phyloP scores from a whole-genome alignment of 2,329 filamentous ascomycete genomes.

The Verticillium zaregamsianum region DNA sequence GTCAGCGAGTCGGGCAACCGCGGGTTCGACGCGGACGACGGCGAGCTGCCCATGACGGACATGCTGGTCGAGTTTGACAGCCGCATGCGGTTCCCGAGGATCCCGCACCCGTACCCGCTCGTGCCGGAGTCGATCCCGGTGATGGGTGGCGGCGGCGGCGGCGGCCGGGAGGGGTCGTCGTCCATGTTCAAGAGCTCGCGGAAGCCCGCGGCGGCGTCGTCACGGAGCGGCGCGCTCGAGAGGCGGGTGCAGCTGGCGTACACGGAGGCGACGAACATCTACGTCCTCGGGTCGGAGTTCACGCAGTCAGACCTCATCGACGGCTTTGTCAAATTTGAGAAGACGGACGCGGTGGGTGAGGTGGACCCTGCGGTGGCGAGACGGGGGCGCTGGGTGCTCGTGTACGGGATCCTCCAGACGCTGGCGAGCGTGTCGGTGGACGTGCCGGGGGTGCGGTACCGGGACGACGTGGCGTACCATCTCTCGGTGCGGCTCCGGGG shows the following conservation, averaged over 20 bases:
- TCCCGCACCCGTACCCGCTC: constrained; percentile 63
- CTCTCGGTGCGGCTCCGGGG: constrained; percentile 50
- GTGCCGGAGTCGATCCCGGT: constrained; percentile 50
- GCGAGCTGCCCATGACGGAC: constrained; percentile 60
- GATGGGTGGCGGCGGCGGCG: constrained; percentile 4
- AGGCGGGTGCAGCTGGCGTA: constrained; percentile 52
- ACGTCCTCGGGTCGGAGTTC: constrained; percentile 49
- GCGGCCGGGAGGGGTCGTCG: constrained; percentile 17
- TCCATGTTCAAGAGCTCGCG: constrained; percentile 23
- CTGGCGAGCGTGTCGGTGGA: constrained; percentile 57
- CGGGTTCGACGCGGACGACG: constrained; percentile 43
- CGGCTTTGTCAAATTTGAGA: constrained; percentile 53
- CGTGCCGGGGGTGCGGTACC: constrained; percentile 46
- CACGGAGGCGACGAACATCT: constrained; percentile 56
- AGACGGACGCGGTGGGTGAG: constrained; percentile 43
- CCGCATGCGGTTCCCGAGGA: constrained; percentile 57
- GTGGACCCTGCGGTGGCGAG: constrained; percentile 52
- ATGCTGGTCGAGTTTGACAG: constrained; percentile 64
- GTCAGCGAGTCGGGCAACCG: constrained; percentile 40
- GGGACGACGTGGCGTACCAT: constrained; percentile 51
- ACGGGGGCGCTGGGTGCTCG: constrained; percentile 56
- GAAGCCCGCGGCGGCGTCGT: constrained; percentile 20
- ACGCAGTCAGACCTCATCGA: constrained; percentile 51
- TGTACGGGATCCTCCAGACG: constrained; percentile 57
- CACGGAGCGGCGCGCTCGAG: constrained; percentile 30